Evolutionary conservation across 306 rosid genomes (phyloP), one percentile per base, ranked within the genome.

Genomic region (Begonia fuchsioides): DNA sequence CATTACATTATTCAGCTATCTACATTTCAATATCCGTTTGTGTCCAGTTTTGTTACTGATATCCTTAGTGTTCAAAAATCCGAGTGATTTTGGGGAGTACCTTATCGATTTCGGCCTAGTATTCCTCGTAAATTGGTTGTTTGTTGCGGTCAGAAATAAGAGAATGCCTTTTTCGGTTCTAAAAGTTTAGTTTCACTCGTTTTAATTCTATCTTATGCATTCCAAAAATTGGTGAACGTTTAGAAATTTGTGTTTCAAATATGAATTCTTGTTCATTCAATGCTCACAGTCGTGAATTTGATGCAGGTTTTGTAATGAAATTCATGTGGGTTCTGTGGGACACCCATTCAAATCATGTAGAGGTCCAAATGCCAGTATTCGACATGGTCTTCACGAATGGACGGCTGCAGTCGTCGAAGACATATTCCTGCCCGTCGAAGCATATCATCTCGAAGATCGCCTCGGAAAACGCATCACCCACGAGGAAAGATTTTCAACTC

Each of bases 301-400:
- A 38, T 76, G 80, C 81, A 90, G 98, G 59, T 79, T 72, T 74
- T 85, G 95, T 64, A 85, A 68, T 55, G 98, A 90, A 79, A 77
- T 90, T 65, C 94, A 90, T 20, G 92, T 90, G 47, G 98, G 94
- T 45, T 80, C 87, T 48, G 71, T 72, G 56, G 98, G 98, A 58
- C 98, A 84, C 79, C 98, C 98, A 44, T 85, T 90, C 73, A 77
- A 64, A 64, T 85, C 95, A 9, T 90, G 98, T 60, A 79, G 56
- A 71, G 98, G 98, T 32, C 19, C 68, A 40, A 65, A 69, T 32
- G 43, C 83, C 49, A 75, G 55, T 54, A n/a, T 61, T 52, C 82
- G 98, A 51, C 79, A 79, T 57, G 71, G 94, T 15, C 67, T 75
- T 49, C 95, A 90, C 41, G 92, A 73, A 41, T 85, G 98, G 98